Conservation (phyloP, 1,139 yeast genomes). For the Blastobotrys ciferrii region DNA sequence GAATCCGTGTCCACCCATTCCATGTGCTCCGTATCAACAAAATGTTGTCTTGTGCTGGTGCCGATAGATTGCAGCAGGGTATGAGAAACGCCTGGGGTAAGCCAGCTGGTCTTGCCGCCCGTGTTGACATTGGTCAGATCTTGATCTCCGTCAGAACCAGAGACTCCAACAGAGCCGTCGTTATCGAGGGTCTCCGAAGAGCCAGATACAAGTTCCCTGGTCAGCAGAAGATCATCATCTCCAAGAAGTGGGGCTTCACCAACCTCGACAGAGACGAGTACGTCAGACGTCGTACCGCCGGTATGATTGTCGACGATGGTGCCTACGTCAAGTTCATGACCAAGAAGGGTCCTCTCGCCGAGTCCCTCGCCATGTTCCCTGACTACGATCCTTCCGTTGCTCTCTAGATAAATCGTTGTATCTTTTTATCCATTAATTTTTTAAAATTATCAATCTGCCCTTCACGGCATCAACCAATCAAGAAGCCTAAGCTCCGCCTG, state of each 20-base stretch:
- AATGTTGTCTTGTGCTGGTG: conserved; percentile 99
- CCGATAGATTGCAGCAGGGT: conserved; percentile 99
- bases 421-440: conserved; percentile 1
- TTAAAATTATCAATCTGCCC: neutral
- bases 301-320: conserved; percentile 99
- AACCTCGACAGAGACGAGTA: conserved; percentile 97
- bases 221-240: conserved; percentile 98
- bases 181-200: conserved; percentile 99
- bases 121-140: conserved; percentile 98
- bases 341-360: conserved; percentile 91
- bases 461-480: neutral
- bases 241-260: conserved; percentile 99
- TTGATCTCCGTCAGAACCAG: conserved; percentile 97
- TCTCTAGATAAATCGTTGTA: conserved; percentile 24
- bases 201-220: conserved; percentile 99
- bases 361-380: conserved; percentile 94
- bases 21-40: conserved; percentile 99
- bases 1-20: conserved; percentile 99
- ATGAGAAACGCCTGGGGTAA: conserved; percentile 99
- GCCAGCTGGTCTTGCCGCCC: conserved; percentile 99
- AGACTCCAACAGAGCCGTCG: conserved; percentile 96
- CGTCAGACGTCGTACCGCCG: conserved; percentile 88
- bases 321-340: conserved; percentile 98
- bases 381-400: conserved; percentile 53
- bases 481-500: neutral